Evolutionary conservation across 176 grass and related monocot genomes (phyloP).

Genomic region (Secale cereale): DNA sequence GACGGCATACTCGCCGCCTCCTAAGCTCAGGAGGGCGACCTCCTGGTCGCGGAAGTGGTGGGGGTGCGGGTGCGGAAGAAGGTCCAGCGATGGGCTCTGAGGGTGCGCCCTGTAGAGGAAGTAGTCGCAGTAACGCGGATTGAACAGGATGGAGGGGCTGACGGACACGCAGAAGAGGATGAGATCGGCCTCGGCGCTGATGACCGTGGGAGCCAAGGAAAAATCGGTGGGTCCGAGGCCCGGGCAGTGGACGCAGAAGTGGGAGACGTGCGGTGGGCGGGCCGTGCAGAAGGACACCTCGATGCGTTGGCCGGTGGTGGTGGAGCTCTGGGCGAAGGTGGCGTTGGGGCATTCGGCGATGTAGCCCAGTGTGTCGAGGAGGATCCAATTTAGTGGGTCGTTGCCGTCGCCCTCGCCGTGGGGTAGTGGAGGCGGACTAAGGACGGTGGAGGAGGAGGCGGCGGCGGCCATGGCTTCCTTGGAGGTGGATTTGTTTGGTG

Average conservation of each 20-base stretch:
- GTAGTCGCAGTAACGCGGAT: neutral
- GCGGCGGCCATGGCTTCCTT: neutral
- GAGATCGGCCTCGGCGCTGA: neutral
- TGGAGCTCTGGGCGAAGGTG: neutral
- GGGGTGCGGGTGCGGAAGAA: neutral
- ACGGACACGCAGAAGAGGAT: neutral
- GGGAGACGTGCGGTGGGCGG: neutral
- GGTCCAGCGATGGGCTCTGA: neutral
- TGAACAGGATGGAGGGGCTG: neutral
- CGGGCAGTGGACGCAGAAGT: neutral
- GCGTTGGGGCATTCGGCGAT: neutral
- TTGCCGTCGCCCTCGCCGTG: neutral
- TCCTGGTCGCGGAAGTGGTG: neutral
- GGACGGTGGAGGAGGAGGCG: neutral
- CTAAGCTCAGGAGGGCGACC: neutral
- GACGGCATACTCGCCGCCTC: neutral
- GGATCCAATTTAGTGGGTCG: neutral
- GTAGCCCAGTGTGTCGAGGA: neutral
- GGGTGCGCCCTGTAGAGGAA: neutral
- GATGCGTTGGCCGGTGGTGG: neutral
- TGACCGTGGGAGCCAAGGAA: neutral
- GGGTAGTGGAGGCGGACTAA: neutral
- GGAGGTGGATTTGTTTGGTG: neutral
- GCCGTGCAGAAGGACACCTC: neutral
- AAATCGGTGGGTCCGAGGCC: neutral